These are phyloP conservation scores for Lobosporangium transversale DNA, from an alignment of 192 early-diverging fungal genomes.

Conservation along the genomic window DNA sequence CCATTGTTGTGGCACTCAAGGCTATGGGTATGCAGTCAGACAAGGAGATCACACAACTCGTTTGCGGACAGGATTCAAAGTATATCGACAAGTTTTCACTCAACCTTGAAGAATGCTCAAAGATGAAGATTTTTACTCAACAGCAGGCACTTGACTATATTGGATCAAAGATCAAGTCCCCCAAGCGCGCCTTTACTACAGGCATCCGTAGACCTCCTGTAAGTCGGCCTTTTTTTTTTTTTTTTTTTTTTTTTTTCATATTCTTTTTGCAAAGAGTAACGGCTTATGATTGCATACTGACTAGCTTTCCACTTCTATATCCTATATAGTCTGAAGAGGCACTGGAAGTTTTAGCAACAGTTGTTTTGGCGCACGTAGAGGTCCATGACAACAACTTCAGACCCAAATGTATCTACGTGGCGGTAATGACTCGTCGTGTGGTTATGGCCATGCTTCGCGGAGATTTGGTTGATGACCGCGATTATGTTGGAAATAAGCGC, in stretches of 20 bases:
- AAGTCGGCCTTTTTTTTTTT: no score
- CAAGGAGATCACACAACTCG: conserved; percentile 92
- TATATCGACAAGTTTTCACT: conserved; percentile 86
- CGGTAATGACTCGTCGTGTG: conserved; percentile 93
- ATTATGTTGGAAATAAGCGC: conserved; percentile 98
- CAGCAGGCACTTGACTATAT: conserved; percentile 91
- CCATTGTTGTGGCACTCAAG: conserved; percentile 88
- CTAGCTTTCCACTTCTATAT: background rate
- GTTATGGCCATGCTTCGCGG: conserved; percentile 85
- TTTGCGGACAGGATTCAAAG: conserved; percentile 87
- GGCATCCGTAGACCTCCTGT: conserved; percentile 61
- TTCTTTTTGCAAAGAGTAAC: background rate
- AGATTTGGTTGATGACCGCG: conserved; percentile 92
- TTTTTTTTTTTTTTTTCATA: background rate
- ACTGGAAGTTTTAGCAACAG: conserved; percentile 83
- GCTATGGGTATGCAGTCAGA: conserved; percentile 96
- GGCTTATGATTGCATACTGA: background rate
- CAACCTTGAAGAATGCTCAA: conserved; percentile 86
- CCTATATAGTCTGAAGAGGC: conserved; percentile 81
- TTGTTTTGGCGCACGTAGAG: conserved; percentile 91
- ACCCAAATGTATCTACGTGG: conserved; percentile 92
- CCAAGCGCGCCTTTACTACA: conserved; percentile 60
- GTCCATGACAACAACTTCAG: conserved; percentile 89
- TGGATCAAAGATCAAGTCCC: conserved; percentile 79
- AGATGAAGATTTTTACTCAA: conserved; percentile 85